These are phyloP conservation scores for Chalciporus piperatus DNA, from an alignment of 768 basidiomycete genomes.

Conservation along the genomic window DNA sequence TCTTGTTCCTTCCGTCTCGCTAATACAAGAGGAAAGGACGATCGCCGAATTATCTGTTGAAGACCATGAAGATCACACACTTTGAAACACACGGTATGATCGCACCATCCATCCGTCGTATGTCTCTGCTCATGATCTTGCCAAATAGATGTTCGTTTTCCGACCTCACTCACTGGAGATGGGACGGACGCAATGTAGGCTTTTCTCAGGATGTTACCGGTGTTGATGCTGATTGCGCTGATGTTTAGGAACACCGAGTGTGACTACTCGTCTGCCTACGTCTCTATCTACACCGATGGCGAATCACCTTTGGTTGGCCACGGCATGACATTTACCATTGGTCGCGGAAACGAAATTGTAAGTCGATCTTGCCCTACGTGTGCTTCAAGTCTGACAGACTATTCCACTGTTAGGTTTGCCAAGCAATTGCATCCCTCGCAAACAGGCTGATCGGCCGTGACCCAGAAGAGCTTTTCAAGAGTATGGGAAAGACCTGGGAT, in stretches of 20 bases:
- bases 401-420: conserved; percentile 59
- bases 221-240: background rate
- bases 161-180: conserved; percentile 87
- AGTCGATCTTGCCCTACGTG: conserved; percentile 2
- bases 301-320: conserved; percentile 72
- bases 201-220: background rate
- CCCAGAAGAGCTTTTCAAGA: conserved; percentile 74
- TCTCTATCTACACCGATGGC: conserved; percentile 69
- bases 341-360: conserved; percentile 93
- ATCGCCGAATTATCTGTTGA: too few relatives aligned
- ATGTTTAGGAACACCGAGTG: conserved; percentile 85
- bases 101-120: background rate
- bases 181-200: conserved; percentile 89
- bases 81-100: conserved; percentile 58
- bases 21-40: too few relatives aligned
- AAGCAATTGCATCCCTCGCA: conserved; percentile 76
- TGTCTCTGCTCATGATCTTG: background rate
- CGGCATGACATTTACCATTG: conserved; percentile 94
- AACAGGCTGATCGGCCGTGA: conserved; percentile 80
- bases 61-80: conserved; percentile 46
- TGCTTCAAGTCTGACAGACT: background rate
- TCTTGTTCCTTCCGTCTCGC: too few relatives aligned
- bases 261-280: conserved; percentile 94
- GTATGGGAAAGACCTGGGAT: conserved; percentile 93
- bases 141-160: conserved; percentile 79